A percentile compares a stretch with the other conserved stretches of the same genome.
phyloP scores from a whole-genome alignment of 1,284 basidiomycete species.

The Agroathelia rolfsii region DNA sequence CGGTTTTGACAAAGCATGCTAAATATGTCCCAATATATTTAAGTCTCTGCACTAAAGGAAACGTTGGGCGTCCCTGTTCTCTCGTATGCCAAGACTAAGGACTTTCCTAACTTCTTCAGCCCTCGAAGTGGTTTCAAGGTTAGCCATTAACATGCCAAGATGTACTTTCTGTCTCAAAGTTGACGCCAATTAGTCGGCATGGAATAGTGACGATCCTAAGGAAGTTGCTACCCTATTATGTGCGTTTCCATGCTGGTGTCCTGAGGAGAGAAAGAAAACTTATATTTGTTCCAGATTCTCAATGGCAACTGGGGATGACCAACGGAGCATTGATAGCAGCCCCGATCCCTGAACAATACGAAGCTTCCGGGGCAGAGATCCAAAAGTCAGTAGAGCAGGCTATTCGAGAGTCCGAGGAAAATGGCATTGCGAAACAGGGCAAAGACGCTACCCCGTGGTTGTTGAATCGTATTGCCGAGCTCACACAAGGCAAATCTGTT shows the following conservation, averaged over 20 bases:
- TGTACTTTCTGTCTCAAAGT: not conserved
- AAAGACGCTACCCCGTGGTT: conserved; percentile 97
- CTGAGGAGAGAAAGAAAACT: too few relatives aligned
- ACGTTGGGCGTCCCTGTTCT: conserved; percentile 92
- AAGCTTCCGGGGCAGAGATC: conserved; percentile 57
- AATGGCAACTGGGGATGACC: conserved; percentile 51
- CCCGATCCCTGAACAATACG: conserved; percentile 79
- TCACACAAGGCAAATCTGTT: conserved; percentile 71
- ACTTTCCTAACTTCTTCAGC: conserved; percentile 95
- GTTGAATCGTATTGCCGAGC: conserved; percentile 72
- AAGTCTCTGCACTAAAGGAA: conserved; percentile 55
- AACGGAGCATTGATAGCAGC: conserved; percentile 80
- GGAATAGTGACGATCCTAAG: conserved; percentile 50
- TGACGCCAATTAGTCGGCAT: conserved; percentile 18
- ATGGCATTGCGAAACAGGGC: conserved; percentile 74
- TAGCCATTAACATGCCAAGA: conserved; percentile 13
- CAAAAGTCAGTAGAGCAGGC: conserved; percentile 83
- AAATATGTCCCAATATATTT: too few relatives aligned
- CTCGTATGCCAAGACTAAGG: conserved; percentile 62
- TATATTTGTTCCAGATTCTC: conserved; percentile 54
- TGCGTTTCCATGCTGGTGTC: too few relatives aligned
- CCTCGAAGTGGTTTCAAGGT: conserved; percentile 79
- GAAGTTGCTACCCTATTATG: conserved; percentile 65
- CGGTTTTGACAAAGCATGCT: conserved; percentile 13
- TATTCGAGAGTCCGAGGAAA: conserved; percentile 72